Base-by-base conservation (phyloP, 2,329 filamentous ascomycete species). In the Colletotrichum noveboracense region DNA sequence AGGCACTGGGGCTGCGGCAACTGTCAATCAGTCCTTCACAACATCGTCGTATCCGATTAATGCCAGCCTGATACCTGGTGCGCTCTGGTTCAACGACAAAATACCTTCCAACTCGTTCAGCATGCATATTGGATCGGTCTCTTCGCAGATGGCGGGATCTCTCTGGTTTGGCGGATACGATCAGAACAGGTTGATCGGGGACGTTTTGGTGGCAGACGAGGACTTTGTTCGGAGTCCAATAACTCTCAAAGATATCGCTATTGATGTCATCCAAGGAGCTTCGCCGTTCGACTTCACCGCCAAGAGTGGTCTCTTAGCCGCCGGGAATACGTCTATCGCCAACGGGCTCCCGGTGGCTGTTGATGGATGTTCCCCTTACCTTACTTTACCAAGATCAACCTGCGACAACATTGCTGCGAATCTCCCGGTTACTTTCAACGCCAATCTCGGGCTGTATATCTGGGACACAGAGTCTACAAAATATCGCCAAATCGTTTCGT, bases 111-210 rank as follows among this genome's bases (percentile, higher is more conserved):
- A 85, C 73, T 86, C 85, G 1, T 87, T 84, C 73, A 81, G 83
- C 18, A 80, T 87, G 83, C 86, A 87, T 70, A 85, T 88, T 24
- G 86, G 86, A 7, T 84, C 85, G 1, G 84, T 79, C 4, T 77
- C 75, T 18, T 81, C 81, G 7, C 58, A 68, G 0, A 81, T 86
- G 75, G 62, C 77, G 0, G 85, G 83, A 0, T 87, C 86, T 1
- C 78, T 87, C 7, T 79, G 82, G 21, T 82, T 86, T 60, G 86
- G 86, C 5, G 85, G 85, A 1, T 87, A 87, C 74, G 86, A 88
- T 75, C 80, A 81, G 74, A 84, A 82, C 43, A 84, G 86, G n/a
- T 78, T 86, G 10, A 43, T 85, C 3, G 84, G 85, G 0, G 80
- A 84, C 13, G 74, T 83, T 18, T 74, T 85, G 3, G 60, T 55